phyloP scores from a whole-genome alignment of 495 filamentous ascomycete species.

The Clavariopsis aquatica region DNA sequence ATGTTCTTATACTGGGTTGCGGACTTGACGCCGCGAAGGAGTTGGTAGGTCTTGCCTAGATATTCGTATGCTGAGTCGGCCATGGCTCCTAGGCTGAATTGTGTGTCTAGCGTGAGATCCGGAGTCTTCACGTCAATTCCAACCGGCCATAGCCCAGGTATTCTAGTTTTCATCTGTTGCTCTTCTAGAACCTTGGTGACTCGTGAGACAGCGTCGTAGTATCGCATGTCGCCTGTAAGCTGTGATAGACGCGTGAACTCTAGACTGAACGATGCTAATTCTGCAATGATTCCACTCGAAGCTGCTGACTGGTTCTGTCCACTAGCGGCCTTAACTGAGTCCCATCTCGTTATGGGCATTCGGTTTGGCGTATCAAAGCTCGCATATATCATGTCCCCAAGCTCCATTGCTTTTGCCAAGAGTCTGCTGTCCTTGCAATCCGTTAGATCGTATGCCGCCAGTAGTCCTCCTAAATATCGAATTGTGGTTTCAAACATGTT shows the following conservation, averaged over 20 bases:
- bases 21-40: slow-evolving; percentile 38
- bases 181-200: slow-evolving; percentile 39
- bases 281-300: slow-evolving; percentile 47
- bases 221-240: slow-evolving; percentile 45
- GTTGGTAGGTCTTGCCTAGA: slow-evolving; percentile 41
- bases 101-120: slow-evolving; percentile 45
- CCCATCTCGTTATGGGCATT: slow-evolving; percentile 55
- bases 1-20: slow-evolving; percentile 49
- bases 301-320: slow-evolving; percentile 49
- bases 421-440: slow-evolving; percentile 39
- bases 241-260: slow-evolving; percentile 47
- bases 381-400: slow-evolving; percentile 46
- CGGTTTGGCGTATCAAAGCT: slow-evolving; percentile 48
- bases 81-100: slow-evolving; percentile 47
- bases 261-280: slow-evolving; percentile 45
- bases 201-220: slow-evolving; percentile 43
- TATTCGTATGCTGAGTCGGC: slow-evolving; percentile 47
- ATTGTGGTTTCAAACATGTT: slow-evolving; percentile 50
- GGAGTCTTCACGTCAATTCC: slow-evolving; percentile 44
- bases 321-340: slow-evolving; percentile 45
- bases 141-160: slow-evolving; percentile 48
- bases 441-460: slow-evolving; percentile 45
- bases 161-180: slow-evolving; percentile 43
- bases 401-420: slow-evolving; percentile 44
- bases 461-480: slow-evolving; percentile 44